Percentiles rank a stretch among this genome's conserved stretches.
Conservation (phyloP, 768 basidiomycete genomes). For the Psilocybe tampanensis region DNA sequence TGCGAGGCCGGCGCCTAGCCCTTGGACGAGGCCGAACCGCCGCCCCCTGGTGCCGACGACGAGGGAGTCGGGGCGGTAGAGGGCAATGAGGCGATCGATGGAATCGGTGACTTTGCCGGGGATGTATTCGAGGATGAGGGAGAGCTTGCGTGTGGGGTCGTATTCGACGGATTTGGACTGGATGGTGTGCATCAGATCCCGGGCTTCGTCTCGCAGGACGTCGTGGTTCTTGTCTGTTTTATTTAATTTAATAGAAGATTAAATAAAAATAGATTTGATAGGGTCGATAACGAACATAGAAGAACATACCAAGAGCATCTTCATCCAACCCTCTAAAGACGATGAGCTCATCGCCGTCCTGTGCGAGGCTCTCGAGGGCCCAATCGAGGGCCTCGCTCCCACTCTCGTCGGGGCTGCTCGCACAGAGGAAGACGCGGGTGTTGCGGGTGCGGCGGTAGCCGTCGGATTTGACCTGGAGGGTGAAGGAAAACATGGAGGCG, state of each 20-base stretch:
- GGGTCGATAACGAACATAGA: conserved; percentile 7
- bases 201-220: conserved; percentile 62
- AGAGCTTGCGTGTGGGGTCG: conserved; percentile 81
- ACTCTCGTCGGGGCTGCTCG: conserved; percentile 86
- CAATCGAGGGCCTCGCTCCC: conserved; percentile 90
- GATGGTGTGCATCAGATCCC: conserved; percentile 74
- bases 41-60: conserved; percentile 90
- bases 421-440: conserved; percentile 90
- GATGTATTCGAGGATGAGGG: conserved; percentile 91
- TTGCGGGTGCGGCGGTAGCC: conserved; percentile 75
- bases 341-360: conserved; percentile 91
- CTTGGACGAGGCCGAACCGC: conserved; percentile 29
- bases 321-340: conserved; percentile 90
- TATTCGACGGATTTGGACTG: conserved; percentile 79
- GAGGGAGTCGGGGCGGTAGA: conserved; percentile 90
- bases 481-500: conserved; percentile 87
- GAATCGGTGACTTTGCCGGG: conserved; percentile 89
- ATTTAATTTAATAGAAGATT: background rate
- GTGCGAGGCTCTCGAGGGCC: conserved; percentile 82
- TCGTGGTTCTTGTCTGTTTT: background rate
- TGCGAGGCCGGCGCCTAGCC: conserved; percentile 23
- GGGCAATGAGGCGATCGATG: conserved; percentile 88
- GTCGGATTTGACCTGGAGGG: conserved; percentile 81
- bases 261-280: background rate
- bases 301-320: conserved; percentile 80